phyloP scores from a whole-genome alignment of 139 green algal species.

The Coccomyxa sp. region DNA sequence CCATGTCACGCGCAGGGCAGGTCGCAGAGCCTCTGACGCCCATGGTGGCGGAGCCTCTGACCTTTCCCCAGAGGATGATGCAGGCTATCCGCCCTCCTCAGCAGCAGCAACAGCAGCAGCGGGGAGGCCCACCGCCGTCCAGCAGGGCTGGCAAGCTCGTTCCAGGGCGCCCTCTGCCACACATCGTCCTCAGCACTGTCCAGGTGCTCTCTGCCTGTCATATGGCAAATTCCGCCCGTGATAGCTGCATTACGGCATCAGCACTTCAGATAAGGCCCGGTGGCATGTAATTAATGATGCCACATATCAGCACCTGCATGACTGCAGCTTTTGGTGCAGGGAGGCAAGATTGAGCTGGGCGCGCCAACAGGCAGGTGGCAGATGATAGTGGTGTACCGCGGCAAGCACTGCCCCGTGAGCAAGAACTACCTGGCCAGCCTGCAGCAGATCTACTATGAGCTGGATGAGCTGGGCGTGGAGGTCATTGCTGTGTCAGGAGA shows the following conservation, averaged over 20 bases:
- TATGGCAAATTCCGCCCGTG: neutral
- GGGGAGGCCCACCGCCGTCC: too few relatives aligned
- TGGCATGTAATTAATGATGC: neutral
- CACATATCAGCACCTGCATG: too few relatives aligned
- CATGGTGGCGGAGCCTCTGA: neutral
- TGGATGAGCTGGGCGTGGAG: conserved; percentile 50
- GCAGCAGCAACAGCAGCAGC: neutral
- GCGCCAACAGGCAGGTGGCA: conserved; percentile 54
- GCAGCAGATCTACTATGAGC: conserved; percentile 32
- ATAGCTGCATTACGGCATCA: neutral
- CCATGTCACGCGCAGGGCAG: neutral
- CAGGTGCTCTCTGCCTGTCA: conserved; percentile 8
- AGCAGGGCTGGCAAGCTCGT: conserved; percentile 18
- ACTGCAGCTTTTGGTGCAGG: conserved; percentile 18
- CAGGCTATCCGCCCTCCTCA: too few relatives aligned
- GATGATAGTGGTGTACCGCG: conserved; percentile 47
- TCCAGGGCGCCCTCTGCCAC: conserved; percentile 36
- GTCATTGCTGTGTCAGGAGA: conserved; percentile 50
- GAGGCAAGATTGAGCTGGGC: conserved; percentile 48
- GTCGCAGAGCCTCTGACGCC: too few relatives aligned
- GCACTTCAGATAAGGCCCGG: conserved; percentile 2
- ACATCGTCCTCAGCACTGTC: conserved; percentile 40
- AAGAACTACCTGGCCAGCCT: conserved; percentile 29
- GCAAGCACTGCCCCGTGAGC: conserved; percentile 43
- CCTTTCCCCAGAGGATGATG: neutral